Evolutionary conservation across 768 basidiomycete genomes (phyloP), one percentile per base, ranked within the genome.

Genomic region (Boletus tylopilopsis): DNA sequence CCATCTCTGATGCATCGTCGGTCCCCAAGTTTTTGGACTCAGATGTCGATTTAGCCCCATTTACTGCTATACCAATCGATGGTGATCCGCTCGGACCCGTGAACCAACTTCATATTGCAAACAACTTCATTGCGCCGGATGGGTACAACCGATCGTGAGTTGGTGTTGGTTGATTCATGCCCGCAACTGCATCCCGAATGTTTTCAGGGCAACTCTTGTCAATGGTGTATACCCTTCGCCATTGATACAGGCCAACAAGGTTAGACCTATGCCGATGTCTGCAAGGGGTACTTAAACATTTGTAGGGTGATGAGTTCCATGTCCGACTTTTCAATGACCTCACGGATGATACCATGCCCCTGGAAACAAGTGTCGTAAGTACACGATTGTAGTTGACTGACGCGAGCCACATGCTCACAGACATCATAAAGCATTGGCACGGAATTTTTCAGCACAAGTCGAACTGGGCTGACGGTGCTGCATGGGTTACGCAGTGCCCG

Each of bases 301-400:
- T 43, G 12, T 16, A 49, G 48, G 3, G 5, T 13, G 34, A 49
- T 18, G 5, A 15, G 1, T 49, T 49, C n/a, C 1, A 12, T 15
- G 6, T 49, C 12, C 3, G 22, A 30, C 18, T 49, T 6, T 12
- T 36, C 0, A 49, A 49, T 10, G 25, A 42, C n/a, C 48, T 49
- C 25, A 72, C 66, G 1, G 74, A 81, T 44, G 50, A 55, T 5
- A 68, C 71, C 4, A 81, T 81, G 78, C 56, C 73, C 30, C 65
- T 72, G 44, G 67, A 66, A 13, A 82, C 81, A 2, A 76, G 73
- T 13, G 24, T 63, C 1, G 62, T 63, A 23, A 49, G 60, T 37
- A 5, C 16, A 13, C 3, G 33, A 64, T 68, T 42, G 16, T 22
- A 5, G 13, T 18, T 15, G 11, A 2, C 15, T 3, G 29, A n/a